Percentiles rank a stretch among this genome's conserved stretches.
Evolutionary conservation across 352 stramenopile species (phyloP).

Genomic region (Hyaloperonospora brassicae): DNA sequence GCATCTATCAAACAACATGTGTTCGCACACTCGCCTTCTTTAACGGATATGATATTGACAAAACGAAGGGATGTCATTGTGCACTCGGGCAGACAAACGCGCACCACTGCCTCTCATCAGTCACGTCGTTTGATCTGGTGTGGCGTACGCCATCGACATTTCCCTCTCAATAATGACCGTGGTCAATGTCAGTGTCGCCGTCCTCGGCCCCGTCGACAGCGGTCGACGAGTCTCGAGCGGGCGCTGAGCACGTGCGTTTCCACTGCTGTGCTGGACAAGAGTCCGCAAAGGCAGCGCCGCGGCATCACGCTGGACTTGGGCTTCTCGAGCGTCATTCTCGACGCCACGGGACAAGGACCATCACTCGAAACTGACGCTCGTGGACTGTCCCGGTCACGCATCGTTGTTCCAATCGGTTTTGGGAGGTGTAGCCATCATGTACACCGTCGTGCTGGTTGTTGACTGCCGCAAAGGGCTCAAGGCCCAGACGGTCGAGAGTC

Average conservation of each 20-base stretch:
- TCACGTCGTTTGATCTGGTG: too few species aligned
- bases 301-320: slow-evolving; percentile 98
- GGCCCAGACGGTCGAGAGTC: slow-evolving; percentile 96
- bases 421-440: slow-evolving; percentile 97
- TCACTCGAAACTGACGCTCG: slow-evolving; percentile 92
- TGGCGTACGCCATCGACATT: too few species aligned
- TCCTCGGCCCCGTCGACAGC: slow-evolving; percentile 97
- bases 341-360: slow-evolving; percentile 19
- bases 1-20: too few species aligned
- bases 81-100: too few species aligned
- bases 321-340: slow-evolving; percentile 93
- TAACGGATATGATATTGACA: too few species aligned
- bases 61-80: too few species aligned
- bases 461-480: slow-evolving; percentile 96
- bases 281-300: slow-evolving; percentile 92
- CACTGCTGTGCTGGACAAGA: slow-evolving; percentile 97
- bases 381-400: too few species aligned
- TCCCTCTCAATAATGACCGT: too few species aligned
- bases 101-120: too few species aligned
- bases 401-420: slow-evolving; percentile 99
- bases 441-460: slow-evolving; percentile 96
- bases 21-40: too few species aligned
- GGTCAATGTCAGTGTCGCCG: slow-evolving; percentile 95
- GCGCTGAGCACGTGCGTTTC: slow-evolving; percentile 94
- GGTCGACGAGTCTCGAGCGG: slow-evolving; percentile 95